Percentiles rank a stretch among this genome's conserved stretches.
These are phyloP conservation scores for Mucor circinelloides DNA, from an alignment of 371 early-diverging fungal species.

Conservation along the genomic window DNA sequence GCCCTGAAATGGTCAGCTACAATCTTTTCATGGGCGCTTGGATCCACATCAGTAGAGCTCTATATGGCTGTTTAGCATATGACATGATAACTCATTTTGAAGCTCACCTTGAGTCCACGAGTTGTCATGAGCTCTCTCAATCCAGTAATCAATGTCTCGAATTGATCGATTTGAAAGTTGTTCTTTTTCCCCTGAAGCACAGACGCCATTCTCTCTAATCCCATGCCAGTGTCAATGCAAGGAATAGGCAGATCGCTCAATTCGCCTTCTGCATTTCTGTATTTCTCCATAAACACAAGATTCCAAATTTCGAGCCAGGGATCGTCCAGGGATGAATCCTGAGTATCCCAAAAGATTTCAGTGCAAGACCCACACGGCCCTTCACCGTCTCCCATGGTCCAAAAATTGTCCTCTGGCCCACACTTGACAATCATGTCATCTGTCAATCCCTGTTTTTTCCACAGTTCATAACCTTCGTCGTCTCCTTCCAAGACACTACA, in stretches of 20 bases:
- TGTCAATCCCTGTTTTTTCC: slow-evolving; percentile 69
- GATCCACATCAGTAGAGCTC: slow-evolving; percentile 30
- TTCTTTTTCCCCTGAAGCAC: slow-evolving; percentile 65
- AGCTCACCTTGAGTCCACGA: slow-evolving; percentile 35
- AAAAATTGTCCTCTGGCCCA: slow-evolving; percentile 77
- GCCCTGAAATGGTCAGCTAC: slow-evolving; percentile 79
- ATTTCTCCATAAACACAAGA: slow-evolving; percentile 82
- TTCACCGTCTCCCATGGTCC: slow-evolving; percentile 85
- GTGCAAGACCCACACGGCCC: slow-evolving; percentile 85
- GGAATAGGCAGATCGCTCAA: slow-evolving; percentile 58
- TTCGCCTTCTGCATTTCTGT: slow-evolving; percentile 57
- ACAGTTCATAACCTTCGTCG: slow-evolving; percentile 63
- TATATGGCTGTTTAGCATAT: neutral
- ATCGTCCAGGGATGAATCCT: slow-evolving; percentile 49
- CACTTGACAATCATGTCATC: slow-evolving; percentile 60
- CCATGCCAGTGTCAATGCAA: slow-evolving; percentile 87
- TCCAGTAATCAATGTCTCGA: slow-evolving; percentile 52
- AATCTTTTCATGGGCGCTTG: slow-evolving; percentile 63
- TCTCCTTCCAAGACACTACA: slow-evolving; percentile 69
- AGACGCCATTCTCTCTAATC: slow-evolving; percentile 73
- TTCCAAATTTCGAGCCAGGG: slow-evolving; percentile 86
- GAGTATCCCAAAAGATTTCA: slow-evolving; percentile 83
- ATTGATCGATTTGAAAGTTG: slow-evolving; percentile 77
- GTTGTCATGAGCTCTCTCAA: slow-evolving; percentile 40
- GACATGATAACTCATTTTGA: neutral